A percentile compares a stretch with the other conserved stretches of the same genome.
phyloP scores from a whole-genome alignment of 2,329 filamentous ascomycete species.

The Cephalotrichum gorgonifer region DNA sequence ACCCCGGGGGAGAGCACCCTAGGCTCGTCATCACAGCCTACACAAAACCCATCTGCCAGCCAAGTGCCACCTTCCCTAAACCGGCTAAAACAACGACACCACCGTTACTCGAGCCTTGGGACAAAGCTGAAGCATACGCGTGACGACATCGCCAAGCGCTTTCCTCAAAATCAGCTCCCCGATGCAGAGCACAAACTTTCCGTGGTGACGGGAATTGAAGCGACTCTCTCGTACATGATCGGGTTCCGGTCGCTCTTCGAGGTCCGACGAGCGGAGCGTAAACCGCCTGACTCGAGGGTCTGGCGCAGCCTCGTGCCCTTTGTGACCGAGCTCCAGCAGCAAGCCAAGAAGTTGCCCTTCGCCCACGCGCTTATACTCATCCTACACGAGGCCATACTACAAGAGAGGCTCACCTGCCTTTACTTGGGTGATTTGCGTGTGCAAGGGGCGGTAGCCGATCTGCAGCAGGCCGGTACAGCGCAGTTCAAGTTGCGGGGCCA shows the following conservation, averaged over 20 bases:
- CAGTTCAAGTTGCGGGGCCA: not conserved
- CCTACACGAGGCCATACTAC: conserved; percentile 31
- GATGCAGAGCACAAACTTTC: conserved; percentile 28
- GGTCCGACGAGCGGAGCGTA: conserved; percentile 30
- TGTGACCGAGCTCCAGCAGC: conserved; percentile 26
- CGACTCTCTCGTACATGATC: conserved; percentile 41
- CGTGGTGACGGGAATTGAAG: conserved; percentile 34
- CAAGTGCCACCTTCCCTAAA: not conserved
- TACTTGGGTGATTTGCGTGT: conserved; percentile 5
- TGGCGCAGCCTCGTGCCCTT: conserved; percentile 37
- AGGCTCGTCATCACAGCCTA: conserved; percentile 11
- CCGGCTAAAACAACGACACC: conserved; percentile 11
- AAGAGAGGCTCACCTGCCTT: conserved; percentile 29
- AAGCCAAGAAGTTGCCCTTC: conserved; percentile 22
- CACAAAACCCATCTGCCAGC: not conserved
- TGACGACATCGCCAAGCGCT: conserved; percentile 29
- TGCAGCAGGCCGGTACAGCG: conserved; percentile 5
- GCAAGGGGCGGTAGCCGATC: not conserved
- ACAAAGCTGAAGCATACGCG: conserved; percentile 44
- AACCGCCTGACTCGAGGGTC: conserved; percentile 25
- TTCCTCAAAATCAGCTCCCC: conserved; percentile 14
- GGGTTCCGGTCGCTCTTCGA: conserved; percentile 40
- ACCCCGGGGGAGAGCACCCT: conserved; percentile 35
- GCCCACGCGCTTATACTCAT: conserved; percentile 31
- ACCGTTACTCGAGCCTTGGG: conserved; percentile 28